Percentiles rank a stretch among this genome's conserved stretches.
Conservation (phyloP, 2,329 filamentous ascomycete genomes). For the Ophiocordyceps camponoti-floridani region DNA sequence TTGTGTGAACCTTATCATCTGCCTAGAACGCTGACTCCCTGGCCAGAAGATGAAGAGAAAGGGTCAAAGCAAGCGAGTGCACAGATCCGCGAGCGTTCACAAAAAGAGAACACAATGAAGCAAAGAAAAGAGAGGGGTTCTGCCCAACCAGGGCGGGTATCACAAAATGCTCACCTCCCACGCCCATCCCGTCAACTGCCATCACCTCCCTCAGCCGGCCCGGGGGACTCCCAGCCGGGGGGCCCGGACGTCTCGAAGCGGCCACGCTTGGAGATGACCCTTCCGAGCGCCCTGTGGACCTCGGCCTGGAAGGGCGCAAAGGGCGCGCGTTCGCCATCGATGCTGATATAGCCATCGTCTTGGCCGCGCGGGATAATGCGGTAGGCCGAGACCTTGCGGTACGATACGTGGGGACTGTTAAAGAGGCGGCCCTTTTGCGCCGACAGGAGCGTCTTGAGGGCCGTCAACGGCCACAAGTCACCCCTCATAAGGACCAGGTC, state of each 20-base stretch:
- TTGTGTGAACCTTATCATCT: no score
- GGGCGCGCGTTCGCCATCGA: slow-evolving; percentile 77
- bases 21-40: no score
- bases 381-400: slow-evolving; percentile 77
- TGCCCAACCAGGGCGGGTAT: background rate
- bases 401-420: slow-evolving; percentile 57
- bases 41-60: no score
- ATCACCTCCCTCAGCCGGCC: slow-evolving; percentile 8
- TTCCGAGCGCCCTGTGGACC: slow-evolving; percentile 65
- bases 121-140: no score
- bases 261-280: slow-evolving; percentile 62
- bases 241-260: slow-evolving; percentile 50
- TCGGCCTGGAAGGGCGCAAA: slow-evolving; percentile 88
- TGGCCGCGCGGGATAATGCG: slow-evolving; percentile 61
- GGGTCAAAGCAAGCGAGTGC: no score
- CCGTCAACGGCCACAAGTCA: slow-evolving; percentile 46
- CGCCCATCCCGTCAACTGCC: background rate
- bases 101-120: no score
- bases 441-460: slow-evolving; percentile 50
- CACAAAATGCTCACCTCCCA: background rate
- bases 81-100: no score
- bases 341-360: slow-evolving; percentile 69
- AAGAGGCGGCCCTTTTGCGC: slow-evolving; percentile 64
- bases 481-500: slow-evolving; percentile 73
- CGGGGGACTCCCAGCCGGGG: slow-evolving; percentile 26